Evolutionary conservation across 352 stramenopile species (phyloP).

Genomic region (Globisporangium barbulae): DNA sequence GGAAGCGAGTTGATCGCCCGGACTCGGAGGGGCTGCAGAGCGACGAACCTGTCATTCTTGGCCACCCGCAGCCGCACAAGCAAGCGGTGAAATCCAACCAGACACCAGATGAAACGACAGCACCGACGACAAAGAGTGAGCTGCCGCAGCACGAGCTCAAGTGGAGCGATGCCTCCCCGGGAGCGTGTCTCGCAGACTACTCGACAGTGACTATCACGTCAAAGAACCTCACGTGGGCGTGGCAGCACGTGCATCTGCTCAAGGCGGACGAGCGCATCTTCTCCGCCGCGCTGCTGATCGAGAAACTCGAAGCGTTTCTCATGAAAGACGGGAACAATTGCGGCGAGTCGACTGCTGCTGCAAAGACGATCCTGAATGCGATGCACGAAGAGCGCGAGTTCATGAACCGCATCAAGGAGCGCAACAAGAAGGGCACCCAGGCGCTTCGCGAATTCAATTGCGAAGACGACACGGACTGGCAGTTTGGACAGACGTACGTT

Average conservation of each 20-base stretch:
- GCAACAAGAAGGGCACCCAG: slow-evolving; percentile 36
- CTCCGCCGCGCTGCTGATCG: slow-evolving; percentile 56
- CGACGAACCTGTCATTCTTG: neutral
- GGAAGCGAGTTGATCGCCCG: slow-evolving; percentile 14
- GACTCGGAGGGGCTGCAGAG: neutral
- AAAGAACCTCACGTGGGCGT: slow-evolving; percentile 65
- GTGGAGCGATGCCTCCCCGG: slow-evolving; percentile 14
- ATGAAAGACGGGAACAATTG: slow-evolving; percentile 21
- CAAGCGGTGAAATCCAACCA: neutral
- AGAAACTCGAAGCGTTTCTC: slow-evolving; percentile 65
- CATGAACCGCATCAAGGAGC: slow-evolving; percentile 53
- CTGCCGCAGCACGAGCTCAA: slow-evolving; percentile 12
- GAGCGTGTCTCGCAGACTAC: slow-evolving; percentile 48
- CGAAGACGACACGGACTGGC: slow-evolving; percentile 63
- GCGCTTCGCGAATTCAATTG: slow-evolving; percentile 71
- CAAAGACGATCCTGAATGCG: slow-evolving; percentile 28
- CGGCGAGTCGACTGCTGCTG: slow-evolving; percentile 2
- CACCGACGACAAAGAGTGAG: neutral
- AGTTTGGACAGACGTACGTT: slow-evolving; percentile 74
- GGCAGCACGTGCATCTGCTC: slow-evolving; percentile 66
- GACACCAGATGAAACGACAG: neutral
- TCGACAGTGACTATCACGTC: slow-evolving; percentile 37
- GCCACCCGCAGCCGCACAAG: neutral
- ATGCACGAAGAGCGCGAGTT: slow-evolving; percentile 58
- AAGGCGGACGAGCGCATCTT: slow-evolving; percentile 74